These are phyloP conservation scores for Colletotrichum cereale DNA, from an alignment of 2,329 filamentous ascomycete species.

Conservation along the genomic window DNA sequence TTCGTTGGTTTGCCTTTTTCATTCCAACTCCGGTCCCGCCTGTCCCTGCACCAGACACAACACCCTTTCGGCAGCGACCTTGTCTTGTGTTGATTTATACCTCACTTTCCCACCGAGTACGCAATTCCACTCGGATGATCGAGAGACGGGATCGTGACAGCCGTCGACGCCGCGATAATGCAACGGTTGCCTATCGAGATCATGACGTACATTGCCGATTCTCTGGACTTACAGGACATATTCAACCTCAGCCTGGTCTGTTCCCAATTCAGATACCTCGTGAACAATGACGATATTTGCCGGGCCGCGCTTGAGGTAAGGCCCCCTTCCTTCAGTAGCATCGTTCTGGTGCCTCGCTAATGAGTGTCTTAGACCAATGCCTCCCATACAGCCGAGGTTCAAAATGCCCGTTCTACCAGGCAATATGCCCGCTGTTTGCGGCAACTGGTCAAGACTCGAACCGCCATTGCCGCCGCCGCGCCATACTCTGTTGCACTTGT, in stretches of 20 bases:
- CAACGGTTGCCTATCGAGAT: conserved; percentile 71
- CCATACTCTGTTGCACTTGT: conserved; percentile 73
- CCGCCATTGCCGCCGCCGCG: conserved; percentile 69
- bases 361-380: conserved; percentile 40
- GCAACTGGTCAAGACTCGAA: conserved; percentile 70
- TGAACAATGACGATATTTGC: conserved; percentile 68
- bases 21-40: neutral
- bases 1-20: neutral
- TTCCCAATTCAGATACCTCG: conserved; percentile 61
- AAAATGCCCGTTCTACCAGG: conserved; percentile 39
- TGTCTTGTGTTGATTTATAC: neutral
- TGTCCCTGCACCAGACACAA: neutral
- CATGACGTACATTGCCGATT: conserved; percentile 67
- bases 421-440: conserved; percentile 67
- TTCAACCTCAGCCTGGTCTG: conserved; percentile 68
- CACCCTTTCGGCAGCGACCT: neutral
- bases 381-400: conserved; percentile 44
- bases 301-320: conserved; percentile 70
- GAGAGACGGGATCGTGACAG: conserved; percentile 1
- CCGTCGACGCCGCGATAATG: conserved; percentile 20
- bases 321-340: conserved; percentile 1
- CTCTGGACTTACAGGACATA: conserved; percentile 69
- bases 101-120: neutral
- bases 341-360: conserved; percentile 38
- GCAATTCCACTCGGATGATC: conserved; percentile 10